Conservation (phyloP, 371 early-diverging fungal species). For the Rhizopus sp. region DNA sequence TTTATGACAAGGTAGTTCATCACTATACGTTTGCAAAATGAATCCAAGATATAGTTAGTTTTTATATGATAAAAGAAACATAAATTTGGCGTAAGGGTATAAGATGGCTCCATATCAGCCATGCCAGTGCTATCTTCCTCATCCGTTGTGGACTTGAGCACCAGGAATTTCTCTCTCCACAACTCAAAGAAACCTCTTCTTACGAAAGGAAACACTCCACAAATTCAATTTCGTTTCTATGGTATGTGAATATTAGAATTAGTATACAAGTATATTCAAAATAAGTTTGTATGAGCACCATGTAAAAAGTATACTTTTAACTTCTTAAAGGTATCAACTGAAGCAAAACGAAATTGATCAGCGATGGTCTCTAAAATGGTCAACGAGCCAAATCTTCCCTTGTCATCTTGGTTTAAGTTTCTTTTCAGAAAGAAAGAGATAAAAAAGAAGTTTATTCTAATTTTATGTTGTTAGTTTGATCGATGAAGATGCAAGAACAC, state of each 20-base stretch:
- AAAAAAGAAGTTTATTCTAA: too few species aligned
- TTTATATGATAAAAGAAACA: constrained; percentile 1
- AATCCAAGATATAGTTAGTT: too few species aligned
- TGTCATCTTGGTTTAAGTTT: neutral
- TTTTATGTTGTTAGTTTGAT: too few species aligned
- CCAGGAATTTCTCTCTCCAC: too few species aligned
- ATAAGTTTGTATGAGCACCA: too few species aligned
- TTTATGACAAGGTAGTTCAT: neutral
- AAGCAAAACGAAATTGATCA: constrained; percentile 8
- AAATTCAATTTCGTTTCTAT: neutral
- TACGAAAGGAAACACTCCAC: neutral
- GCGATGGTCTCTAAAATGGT: constrained; percentile 12
- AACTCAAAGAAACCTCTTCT: neutral
- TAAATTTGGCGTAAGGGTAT: neutral
- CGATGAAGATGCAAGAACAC: too few species aligned
- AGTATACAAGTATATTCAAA: too few species aligned
- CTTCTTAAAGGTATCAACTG: constrained; percentile 8
- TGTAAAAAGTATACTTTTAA: constrained; percentile 17
- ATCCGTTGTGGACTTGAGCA: too few species aligned
- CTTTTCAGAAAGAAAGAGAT: too few species aligned
- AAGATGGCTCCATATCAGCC: too few species aligned
- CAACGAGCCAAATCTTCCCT: constrained; percentile 15
- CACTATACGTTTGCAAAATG: too few species aligned
- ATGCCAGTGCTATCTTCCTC: constrained; percentile 9
- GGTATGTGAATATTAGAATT: neutral